A percentile compares a stretch with the other conserved stretches of the same genome.
These are phyloP conservation scores for Agaricus sinodeliciosus DNA, from an alignment of 768 basidiomycete genomes.

Conservation along the genomic window DNA sequence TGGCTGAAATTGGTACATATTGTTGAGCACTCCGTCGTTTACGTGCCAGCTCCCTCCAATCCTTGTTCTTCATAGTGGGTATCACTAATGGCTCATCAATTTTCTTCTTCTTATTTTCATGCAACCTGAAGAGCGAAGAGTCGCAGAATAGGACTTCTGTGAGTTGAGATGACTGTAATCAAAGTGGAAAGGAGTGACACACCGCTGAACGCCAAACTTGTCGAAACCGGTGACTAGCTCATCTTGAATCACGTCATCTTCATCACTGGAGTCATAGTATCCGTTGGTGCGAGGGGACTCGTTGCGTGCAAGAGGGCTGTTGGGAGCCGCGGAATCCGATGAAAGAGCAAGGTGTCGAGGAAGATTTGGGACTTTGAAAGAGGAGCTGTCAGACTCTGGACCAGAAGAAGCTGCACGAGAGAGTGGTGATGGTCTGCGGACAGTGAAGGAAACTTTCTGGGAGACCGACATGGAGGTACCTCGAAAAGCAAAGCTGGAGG, in stretches of 20 bases:
- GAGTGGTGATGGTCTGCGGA: slow-evolving; percentile 70
- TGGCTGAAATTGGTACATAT: slow-evolving; percentile 62
- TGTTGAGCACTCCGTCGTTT: slow-evolving; percentile 48
- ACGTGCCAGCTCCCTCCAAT: slow-evolving; percentile 82
- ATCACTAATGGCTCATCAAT: slow-evolving; percentile 72
- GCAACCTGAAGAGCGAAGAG: slow-evolving; percentile 27
- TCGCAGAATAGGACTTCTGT: slow-evolving; percentile 42
- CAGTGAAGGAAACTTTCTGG: slow-evolving; percentile 71
- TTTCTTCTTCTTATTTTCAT: slow-evolving; percentile 36
- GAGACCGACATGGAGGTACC: slow-evolving; percentile 8
- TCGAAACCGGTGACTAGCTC: slow-evolving; percentile 71
- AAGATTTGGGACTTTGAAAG: slow-evolving; percentile 54
- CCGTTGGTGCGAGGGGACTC: slow-evolving; percentile 15
- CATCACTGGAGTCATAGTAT: slow-evolving; percentile 47
- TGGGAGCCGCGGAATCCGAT: slow-evolving; percentile 32
- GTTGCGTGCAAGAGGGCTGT: slow-evolving; percentile 52
- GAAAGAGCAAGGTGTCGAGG: slow-evolving; percentile 45
- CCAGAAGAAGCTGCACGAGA: slow-evolving; percentile 60
- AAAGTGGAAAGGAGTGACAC: slow-evolving; percentile 36
- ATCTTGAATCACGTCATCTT: slow-evolving; percentile 49
- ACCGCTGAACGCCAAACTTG: slow-evolving; percentile 77
- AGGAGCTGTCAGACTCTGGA: slow-evolving; percentile 48
- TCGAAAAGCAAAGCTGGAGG: no score
- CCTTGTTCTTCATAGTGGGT: slow-evolving; percentile 76
- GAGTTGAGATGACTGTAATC: slow-evolving; percentile 60